Conservation (phyloP, 2,329 filamentous ascomycete genomes). For the Blastomyces parvus region DNA sequence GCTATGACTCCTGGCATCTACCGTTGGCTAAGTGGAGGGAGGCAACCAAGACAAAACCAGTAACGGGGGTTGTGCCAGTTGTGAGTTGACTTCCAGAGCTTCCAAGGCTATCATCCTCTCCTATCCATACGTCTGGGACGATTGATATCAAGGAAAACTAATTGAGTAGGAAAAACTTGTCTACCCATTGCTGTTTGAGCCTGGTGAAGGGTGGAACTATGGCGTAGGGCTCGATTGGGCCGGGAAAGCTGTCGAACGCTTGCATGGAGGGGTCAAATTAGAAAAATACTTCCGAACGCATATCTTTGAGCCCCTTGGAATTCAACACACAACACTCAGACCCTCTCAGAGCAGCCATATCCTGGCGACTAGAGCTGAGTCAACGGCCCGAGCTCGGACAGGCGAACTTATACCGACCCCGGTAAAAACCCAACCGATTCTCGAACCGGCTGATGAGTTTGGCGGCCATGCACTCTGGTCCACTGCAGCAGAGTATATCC, state of each 20-base stretch:
- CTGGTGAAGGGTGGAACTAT: conserved; percentile 43
- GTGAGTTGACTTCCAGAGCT: conserved; percentile 30
- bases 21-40: conserved; percentile 1
- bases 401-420: neutral
- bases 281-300: conserved; percentile 8
- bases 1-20: conserved; percentile 5
- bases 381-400: neutral
- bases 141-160: neutral
- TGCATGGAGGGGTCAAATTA: conserved; percentile 3
- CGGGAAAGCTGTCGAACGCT: conserved; percentile 32
- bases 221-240: conserved; percentile 43
- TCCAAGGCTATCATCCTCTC: too few species aligned
- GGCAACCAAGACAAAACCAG: neutral
- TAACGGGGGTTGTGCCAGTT: conserved; percentile 18
- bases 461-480: conserved; percentile 40
- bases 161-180: conserved; percentile 10
- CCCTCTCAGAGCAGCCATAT: neutral
- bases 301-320: conserved; percentile 10
- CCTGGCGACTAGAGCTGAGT: neutral
- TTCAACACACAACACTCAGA: conserved; percentile 4
- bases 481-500: conserved; percentile 22
- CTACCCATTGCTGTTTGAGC: conserved; percentile 41
- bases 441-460: conserved; percentile 29
- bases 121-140: conserved; percentile 4
- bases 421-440: neutral